A percentile compares a stretch with the other conserved stretches of the same genome.
Conservation (phyloP, 2,329 filamentous ascomycete genomes). For the Orbilia javanica region DNA sequence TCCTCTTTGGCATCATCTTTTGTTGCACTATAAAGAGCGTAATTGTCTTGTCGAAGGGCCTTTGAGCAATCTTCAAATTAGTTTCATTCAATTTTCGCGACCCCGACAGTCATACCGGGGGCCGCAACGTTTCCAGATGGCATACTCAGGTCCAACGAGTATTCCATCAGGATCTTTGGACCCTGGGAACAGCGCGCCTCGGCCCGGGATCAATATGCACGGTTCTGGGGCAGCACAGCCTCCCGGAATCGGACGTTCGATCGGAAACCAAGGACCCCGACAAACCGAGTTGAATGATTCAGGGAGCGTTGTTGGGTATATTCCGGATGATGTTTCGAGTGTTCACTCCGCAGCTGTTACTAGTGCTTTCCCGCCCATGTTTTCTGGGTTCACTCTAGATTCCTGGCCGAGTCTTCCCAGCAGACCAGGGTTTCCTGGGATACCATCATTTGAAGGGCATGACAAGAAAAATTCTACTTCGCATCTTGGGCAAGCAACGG, state of each 20-base stretch:
- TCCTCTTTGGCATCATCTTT: slow-evolving; percentile 94
- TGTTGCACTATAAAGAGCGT: slow-evolving; percentile 95
- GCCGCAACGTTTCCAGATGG: slow-evolving; percentile 87
- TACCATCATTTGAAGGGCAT: slow-evolving; percentile 67
- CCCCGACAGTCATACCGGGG: slow-evolving; percentile 92
- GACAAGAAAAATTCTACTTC: slow-evolving; percentile 38
- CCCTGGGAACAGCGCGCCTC: not conserved
- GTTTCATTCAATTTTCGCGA: slow-evolving; percentile 91
- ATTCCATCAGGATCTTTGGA: slow-evolving; percentile 35
- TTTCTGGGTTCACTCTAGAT: slow-evolving; percentile 88
- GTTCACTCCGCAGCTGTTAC: slow-evolving; percentile 89
- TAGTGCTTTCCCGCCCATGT: slow-evolving; percentile 92
- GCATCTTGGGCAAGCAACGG: slow-evolving; percentile 5
- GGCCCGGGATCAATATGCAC: slow-evolving; percentile 45
- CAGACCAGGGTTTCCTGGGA: slow-evolving; percentile 71
- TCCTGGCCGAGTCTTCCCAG: slow-evolving; percentile 86
- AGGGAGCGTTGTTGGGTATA: slow-evolving; percentile 92
- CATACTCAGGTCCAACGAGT: slow-evolving; percentile 72
- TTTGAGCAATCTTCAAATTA: slow-evolving; percentile 93
- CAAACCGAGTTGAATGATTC: slow-evolving; percentile 74
- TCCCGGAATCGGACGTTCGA: slow-evolving; percentile 57
- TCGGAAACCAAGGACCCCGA: slow-evolving; percentile 50
- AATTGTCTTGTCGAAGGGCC: slow-evolving; percentile 97
- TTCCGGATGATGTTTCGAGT: slow-evolving; percentile 95
- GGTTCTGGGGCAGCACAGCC: slow-evolving; percentile 66